Conservation (phyloP, 176 grass and related monocot species). For the Melocanna baccifera region DNA sequence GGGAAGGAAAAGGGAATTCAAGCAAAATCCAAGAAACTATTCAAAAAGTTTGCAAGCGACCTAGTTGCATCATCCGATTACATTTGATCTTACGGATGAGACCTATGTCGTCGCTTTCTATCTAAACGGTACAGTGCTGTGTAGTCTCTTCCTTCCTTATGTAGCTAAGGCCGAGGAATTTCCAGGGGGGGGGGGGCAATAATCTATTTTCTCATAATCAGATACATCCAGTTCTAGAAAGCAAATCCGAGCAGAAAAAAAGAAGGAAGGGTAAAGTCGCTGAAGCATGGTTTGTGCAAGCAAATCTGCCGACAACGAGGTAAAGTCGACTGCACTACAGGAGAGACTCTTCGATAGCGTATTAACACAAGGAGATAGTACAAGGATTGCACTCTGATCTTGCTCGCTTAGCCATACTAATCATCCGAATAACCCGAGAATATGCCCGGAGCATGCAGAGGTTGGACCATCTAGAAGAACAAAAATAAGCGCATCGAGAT, state of each 20-base stretch:
- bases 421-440: neutral
- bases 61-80: too few species aligned
- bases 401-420: neutral
- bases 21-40: too few species aligned
- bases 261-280: neutral
- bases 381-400: neutral
- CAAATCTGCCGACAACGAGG: neutral
- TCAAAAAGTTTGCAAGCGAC: too few species aligned
- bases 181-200: too few species aligned
- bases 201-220: too few species aligned
- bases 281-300: neutral
- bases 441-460: neutral
- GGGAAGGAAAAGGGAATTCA: too few species aligned
- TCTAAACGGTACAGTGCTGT: too few species aligned
- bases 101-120: too few species aligned
- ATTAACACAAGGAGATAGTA: neutral
- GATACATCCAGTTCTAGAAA: too few species aligned
- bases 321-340: too few species aligned
- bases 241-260: too few species aligned
- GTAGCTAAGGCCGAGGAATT: neutral
- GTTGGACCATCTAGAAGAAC: conserved; percentile 15
- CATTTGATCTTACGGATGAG: too few species aligned
- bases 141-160: neutral
- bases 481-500: neutral
- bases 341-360: neutral